These are phyloP conservation scores for Saturnispora besseyi DNA, from an alignment of 805 yeast genomes.

Conservation along the genomic window DNA sequence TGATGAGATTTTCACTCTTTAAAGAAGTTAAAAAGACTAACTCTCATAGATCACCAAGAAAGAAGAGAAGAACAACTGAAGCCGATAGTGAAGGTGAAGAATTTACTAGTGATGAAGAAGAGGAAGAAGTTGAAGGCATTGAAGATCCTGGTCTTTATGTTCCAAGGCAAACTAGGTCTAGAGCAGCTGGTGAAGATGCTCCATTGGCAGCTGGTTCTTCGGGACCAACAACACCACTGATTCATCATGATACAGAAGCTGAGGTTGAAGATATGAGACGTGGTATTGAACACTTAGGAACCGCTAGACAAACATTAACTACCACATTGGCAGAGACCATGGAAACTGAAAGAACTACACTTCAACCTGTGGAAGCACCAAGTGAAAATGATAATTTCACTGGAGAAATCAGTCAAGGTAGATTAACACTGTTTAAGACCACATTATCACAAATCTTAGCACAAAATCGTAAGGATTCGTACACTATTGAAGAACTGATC, in stretches of 20 bases:
- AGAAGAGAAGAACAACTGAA: conserved; percentile 26
- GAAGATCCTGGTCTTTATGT: conserved; percentile 10
- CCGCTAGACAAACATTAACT: conserved; percentile 1
- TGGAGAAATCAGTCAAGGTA: conserved; percentile 39
- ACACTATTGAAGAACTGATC: conserved; percentile 20
- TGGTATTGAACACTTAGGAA: conserved; percentile 18
- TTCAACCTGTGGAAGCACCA: conserved; percentile 14
- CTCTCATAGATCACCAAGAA: conserved; percentile 29
- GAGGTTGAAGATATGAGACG: conserved; percentile 19
- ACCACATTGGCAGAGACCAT: conserved; percentile 1
- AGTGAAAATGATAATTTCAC: conserved; percentile 13
- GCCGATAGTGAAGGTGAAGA: conserved; percentile 8
- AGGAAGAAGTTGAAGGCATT: conserved; percentile 10
- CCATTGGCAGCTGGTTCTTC: not conserved
- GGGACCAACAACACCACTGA: conserved; percentile 5
- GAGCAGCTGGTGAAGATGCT: not conserved
- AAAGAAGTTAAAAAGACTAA: conserved; percentile 42
- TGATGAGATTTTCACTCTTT: conserved; percentile 79
- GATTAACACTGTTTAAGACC: conserved; percentile 39
- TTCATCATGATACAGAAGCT: conserved; percentile 20
- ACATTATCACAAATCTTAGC: conserved; percentile 37
- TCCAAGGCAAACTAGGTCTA: conserved; percentile 13
- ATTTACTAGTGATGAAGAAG: conserved; percentile 15
- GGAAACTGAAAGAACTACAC: conserved; percentile 10
- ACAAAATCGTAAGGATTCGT: conserved; percentile 31